phyloP scores from a whole-genome alignment of 148 eudicot genomes.

The Rhododendron ferrugineum region DNA sequence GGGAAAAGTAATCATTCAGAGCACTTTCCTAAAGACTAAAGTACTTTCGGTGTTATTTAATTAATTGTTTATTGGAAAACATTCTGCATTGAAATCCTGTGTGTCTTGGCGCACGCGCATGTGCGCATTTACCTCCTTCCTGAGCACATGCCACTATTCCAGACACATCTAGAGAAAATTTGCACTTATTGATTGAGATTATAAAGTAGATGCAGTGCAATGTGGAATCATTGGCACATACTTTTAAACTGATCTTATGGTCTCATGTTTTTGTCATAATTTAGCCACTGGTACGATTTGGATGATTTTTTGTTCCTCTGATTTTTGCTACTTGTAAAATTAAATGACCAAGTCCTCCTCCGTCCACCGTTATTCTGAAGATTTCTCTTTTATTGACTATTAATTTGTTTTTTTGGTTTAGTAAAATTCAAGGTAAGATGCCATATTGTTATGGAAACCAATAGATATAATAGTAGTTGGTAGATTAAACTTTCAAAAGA shows the following conservation, averaged over 20 bases:
- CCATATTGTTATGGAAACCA: background rate
- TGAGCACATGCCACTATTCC: background rate
- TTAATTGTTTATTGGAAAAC: background rate
- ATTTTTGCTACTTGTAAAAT: background rate
- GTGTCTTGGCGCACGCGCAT: background rate
- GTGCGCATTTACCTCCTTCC: background rate
- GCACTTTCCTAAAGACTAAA: background rate
- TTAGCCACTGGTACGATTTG: background rate
- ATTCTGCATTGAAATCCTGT: background rate
- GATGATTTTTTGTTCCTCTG: background rate
- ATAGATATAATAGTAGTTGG: background rate
- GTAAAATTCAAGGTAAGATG: no score
- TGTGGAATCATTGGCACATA: background rate
- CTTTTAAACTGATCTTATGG: background rate
- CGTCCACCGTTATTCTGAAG: no score
- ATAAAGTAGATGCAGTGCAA: background rate
- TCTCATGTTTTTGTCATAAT: background rate
- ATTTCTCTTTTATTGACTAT: no score
- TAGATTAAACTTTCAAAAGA: background rate
- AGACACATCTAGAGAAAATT: background rate
- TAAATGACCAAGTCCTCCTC: no score
- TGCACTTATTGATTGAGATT: background rate
- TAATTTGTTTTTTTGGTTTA: no score
- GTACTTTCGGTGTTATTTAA: background rate
- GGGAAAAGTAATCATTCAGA: background rate